A percentile compares a stretch with the other conserved stretches of the same genome.
These are phyloP conservation scores for Earliella scabrosa DNA, from an alignment of 1,284 basidiomycete species.

Conservation along the genomic window DNA sequence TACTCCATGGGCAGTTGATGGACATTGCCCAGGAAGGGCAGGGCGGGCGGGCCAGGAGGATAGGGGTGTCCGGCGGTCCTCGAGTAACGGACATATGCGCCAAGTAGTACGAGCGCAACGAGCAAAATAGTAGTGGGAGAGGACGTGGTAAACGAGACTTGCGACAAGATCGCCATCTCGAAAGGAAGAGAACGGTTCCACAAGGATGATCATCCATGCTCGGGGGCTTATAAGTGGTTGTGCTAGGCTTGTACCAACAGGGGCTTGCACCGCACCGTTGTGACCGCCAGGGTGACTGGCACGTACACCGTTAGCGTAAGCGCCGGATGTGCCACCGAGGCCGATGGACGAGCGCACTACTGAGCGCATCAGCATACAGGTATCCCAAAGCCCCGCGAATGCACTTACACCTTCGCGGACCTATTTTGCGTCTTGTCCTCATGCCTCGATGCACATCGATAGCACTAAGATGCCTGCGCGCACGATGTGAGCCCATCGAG, in stretches of 20 bases:
- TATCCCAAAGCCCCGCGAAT: background rate
- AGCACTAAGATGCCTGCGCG: background rate
- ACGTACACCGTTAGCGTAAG: background rate
- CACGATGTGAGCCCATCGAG: background rate
- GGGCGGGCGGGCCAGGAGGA: conserved; percentile 26
- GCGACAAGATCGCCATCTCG: conserved; percentile 8
- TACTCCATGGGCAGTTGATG: conserved; percentile 26
- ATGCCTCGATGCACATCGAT: background rate
- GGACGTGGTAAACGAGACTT: background rate
- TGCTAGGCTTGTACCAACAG: background rate
- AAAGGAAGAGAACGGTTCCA: background rate
- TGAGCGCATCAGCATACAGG: background rate
- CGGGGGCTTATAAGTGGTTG: no score
- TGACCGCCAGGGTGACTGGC: background rate
- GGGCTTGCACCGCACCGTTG: background rate
- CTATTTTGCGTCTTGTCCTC: background rate
- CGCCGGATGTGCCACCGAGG: background rate
- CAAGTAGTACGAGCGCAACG: conserved; percentile 3
- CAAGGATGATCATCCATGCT: no score
- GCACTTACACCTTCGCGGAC: background rate
- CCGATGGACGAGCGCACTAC: background rate
- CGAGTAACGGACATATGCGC: conserved; percentile 3
- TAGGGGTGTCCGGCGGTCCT: conserved; percentile 8
- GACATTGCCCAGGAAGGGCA: conserved; percentile 29
- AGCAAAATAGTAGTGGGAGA: conserved; percentile 7